Evolutionary conservation across 2,329 filamentous ascomycete species (phyloP).

Genomic region (Colletotrichum limetticola): DNA sequence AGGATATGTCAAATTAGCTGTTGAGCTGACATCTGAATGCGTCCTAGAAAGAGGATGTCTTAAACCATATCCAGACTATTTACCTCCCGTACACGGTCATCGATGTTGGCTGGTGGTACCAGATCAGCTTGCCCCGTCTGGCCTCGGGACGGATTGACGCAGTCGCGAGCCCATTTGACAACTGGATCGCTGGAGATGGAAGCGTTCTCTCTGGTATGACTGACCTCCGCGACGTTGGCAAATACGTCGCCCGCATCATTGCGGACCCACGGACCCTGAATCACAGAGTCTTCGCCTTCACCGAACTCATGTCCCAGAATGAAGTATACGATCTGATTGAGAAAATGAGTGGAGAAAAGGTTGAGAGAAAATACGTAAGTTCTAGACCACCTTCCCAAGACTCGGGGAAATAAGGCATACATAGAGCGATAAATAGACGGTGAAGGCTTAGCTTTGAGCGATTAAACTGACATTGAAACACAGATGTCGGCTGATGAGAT

Average conservation of each 20-base stretch:
- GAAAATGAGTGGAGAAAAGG: constrained; percentile 58
- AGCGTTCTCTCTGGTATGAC: constrained; percentile 54
- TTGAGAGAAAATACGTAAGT: constrained; percentile 40
- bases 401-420: not conserved
- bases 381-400: not conserved
- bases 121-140: constrained; percentile 48
- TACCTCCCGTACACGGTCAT: constrained; percentile 65
- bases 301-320: constrained; percentile 56
- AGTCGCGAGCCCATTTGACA: constrained; percentile 33
- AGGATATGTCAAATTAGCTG: too few species aligned
- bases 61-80: constrained; percentile 58
- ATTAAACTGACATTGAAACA: not conserved
- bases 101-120: constrained; percentile 70
- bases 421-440: not conserved
- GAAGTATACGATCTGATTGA: constrained; percentile 59
- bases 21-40: not conserved
- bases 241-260: constrained; percentile 62
- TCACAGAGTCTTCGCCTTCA: constrained; percentile 60
- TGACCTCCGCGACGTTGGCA: constrained; percentile 63
- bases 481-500: constrained; percentile 16
- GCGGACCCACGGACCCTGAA: constrained; percentile 64
- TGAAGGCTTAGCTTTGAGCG: not conserved
- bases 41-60: constrained; percentile 57
- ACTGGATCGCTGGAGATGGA: constrained; percentile 57
- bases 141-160: constrained; percentile 40